Evolutionary conservation across 495 filamentous ascomycete genomes (phyloP).

Genomic region (Talaromyces thailandensis): DNA sequence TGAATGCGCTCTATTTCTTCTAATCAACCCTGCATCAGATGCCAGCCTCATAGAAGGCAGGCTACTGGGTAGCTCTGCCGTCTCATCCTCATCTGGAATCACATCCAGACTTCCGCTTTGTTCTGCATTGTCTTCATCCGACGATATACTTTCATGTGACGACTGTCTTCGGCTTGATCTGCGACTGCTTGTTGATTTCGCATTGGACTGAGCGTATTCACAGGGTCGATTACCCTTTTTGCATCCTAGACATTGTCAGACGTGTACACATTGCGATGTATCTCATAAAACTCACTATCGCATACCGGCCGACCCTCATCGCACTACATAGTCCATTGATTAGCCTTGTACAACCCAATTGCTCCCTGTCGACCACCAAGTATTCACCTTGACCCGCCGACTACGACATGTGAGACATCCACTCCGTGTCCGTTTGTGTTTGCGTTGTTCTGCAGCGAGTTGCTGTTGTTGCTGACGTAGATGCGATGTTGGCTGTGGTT

Average conservation of each 20-base stretch:
- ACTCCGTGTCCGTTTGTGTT: slow-evolving; percentile 86
- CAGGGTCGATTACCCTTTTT: slow-evolving; percentile 80
- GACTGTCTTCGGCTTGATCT: slow-evolving; percentile 36
- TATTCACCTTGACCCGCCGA: slow-evolving; percentile 74
- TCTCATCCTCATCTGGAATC: slow-evolving; percentile 61
- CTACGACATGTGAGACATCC: slow-evolving; percentile 92
- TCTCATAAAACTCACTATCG: slow-evolving; percentile 52
- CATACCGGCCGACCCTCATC: slow-evolving; percentile 82
- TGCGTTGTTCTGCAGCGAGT: slow-evolving; percentile 59
- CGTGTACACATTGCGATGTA: slow-evolving; percentile 9
- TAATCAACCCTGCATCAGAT: slow-evolving; percentile 12
- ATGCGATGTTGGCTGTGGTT: too few species aligned
- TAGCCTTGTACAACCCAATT: neutral
- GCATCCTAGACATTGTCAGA: slow-evolving; percentile 49
- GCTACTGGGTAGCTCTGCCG: slow-evolving; percentile 18
- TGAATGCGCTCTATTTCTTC: slow-evolving; percentile 30
- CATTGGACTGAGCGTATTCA: slow-evolving; percentile 64
- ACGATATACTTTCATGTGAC: slow-evolving; percentile 39
- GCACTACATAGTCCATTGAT: slow-evolving; percentile 42
- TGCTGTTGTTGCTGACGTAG: slow-evolving; percentile 23
- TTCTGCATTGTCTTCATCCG: slow-evolving; percentile 35
- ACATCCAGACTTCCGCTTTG: slow-evolving; percentile 44
- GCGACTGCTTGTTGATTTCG: slow-evolving; percentile 33
- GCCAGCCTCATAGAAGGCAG: neutral
- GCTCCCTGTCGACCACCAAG: slow-evolving; percentile 1